Conservation (phyloP, 768 basidiomycete genomes). For the Boletus reticuloceps region DNA sequence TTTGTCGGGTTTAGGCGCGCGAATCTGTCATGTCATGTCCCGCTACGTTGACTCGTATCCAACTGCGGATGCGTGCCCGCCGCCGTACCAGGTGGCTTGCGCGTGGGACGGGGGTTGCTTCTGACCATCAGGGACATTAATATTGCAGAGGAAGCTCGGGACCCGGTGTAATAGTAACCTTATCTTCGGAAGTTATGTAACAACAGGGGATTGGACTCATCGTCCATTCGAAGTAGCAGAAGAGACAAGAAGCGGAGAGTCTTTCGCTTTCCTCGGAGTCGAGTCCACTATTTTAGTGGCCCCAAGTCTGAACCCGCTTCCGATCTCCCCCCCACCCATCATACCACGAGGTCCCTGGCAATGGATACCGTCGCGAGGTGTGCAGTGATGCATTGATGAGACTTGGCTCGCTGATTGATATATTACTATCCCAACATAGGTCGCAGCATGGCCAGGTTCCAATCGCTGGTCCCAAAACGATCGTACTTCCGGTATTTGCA, state of each 20-base stretch:
- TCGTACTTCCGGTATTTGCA: conserved; percentile 49
- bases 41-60: neutral
- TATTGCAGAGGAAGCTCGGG: conserved; percentile 15
- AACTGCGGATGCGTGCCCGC: neutral
- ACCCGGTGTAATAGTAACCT: conserved; percentile 21
- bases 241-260: conserved; percentile 21
- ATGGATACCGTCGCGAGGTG: conserved; percentile 6
- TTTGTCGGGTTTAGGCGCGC: neutral
- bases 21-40: neutral
- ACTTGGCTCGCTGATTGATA: neutral
- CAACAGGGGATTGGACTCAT: too few species aligned
- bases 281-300: conserved; percentile 15
- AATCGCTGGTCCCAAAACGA: neutral
- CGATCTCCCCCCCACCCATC: neutral
- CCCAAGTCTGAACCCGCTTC: conserved; percentile 1
- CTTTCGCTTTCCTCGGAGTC: conserved; percentile 16
- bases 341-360: neutral
- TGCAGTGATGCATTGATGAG: neutral
- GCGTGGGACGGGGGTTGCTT: neutral
- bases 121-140: conserved; percentile 12
- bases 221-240: conserved; percentile 15
- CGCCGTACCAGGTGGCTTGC: neutral
- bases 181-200: conserved; percentile 26
- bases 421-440: neutral
- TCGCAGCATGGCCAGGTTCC: conserved; percentile 1